Conservation (phyloP, 2,329 filamentous ascomycete genomes). For the Fusarium tanahbumbuense region DNA sequence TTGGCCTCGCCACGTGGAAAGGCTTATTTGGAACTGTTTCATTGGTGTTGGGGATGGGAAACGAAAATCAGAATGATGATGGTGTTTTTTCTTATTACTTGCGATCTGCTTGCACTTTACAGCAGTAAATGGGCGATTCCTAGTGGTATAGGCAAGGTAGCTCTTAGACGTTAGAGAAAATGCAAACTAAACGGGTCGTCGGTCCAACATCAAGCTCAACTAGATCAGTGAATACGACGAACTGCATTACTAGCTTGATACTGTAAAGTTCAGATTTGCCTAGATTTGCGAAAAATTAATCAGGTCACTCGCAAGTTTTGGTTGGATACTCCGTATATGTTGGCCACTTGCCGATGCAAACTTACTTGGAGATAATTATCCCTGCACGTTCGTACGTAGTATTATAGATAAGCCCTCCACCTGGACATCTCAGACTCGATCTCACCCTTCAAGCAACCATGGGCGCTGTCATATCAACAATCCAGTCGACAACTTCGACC, state of each 20-base stretch:
- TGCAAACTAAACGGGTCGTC: conserved; percentile 35
- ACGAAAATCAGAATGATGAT: conserved; percentile 41
- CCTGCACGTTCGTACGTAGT: neutral
- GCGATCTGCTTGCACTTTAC: conserved; percentile 19
- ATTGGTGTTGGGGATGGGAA: conserved; percentile 15
- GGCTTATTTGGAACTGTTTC: neutral
- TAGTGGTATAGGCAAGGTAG: conserved; percentile 28
- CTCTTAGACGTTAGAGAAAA: conserved; percentile 50
- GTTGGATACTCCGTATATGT: neutral
- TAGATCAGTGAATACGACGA: neutral
- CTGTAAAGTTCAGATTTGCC: neutral
- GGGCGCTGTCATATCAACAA: conserved; percentile 50
- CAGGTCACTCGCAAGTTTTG: neutral
- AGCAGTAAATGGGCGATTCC: conserved; percentile 19
- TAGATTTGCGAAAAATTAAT: neutral
- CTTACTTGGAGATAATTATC: neutral
- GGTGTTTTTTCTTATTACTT: conserved; percentile 22
- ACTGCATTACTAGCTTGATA: neutral
- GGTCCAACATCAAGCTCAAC: conserved; percentile 1
- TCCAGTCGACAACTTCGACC: conserved; percentile 40
- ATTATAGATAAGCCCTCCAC: neutral
- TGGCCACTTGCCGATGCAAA: neutral
- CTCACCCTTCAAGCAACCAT: conserved; percentile 37
- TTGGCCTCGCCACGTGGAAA: conserved; percentile 1
- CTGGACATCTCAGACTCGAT: neutral